Evolutionary conservation across 768 basidiomycete species (phyloP).

Genomic region (Tephrocybe sp.): DNA sequence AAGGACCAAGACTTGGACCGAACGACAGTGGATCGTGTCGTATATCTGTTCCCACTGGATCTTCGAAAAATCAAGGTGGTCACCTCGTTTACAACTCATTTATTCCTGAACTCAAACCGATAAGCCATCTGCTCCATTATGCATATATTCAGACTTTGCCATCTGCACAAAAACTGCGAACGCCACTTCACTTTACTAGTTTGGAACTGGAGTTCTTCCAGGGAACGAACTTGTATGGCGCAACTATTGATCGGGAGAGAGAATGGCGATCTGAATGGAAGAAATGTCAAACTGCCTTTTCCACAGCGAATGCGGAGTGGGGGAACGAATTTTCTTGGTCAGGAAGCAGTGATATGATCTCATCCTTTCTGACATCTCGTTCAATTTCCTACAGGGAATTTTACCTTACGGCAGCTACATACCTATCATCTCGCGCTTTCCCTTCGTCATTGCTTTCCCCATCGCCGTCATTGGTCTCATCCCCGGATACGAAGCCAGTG

Average conservation of each 20-base stretch:
- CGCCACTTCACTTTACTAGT: slow-evolving; percentile 70
- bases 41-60: slow-evolving; percentile 72
- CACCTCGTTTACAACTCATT: slow-evolving; percentile 1
- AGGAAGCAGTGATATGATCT: slow-evolving; percentile 18
- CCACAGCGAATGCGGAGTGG: slow-evolving; percentile 37
- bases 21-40: slow-evolving; percentile 65
- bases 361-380: background rate
- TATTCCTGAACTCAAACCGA: slow-evolving; percentile 12
- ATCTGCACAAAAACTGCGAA: slow-evolving; percentile 49
- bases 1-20: slow-evolving; percentile 45
- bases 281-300: slow-evolving; percentile 46
- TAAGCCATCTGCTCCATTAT: slow-evolving; percentile 38
- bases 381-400: slow-evolving; percentile 49
- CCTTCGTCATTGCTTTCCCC: slow-evolving; percentile 77
- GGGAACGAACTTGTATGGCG: slow-evolving; percentile 82
- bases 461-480: slow-evolving; percentile 50
- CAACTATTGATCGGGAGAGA: slow-evolving; percentile 63
- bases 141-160: slow-evolving; percentile 77
- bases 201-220: slow-evolving; percentile 64
- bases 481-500: slow-evolving; percentile 63
- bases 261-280: slow-evolving; percentile 68
- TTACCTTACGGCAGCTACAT: slow-evolving; percentile 72
- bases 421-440: slow-evolving; percentile 87
- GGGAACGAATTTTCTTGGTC: slow-evolving; percentile 67
- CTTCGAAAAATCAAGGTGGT: slow-evolving; percentile 37